A percentile compares a stretch with the other conserved stretches of the same genome.
phyloP scores from a whole-genome alignment of 805 yeast species.

The Candida gorgasii region DNA sequence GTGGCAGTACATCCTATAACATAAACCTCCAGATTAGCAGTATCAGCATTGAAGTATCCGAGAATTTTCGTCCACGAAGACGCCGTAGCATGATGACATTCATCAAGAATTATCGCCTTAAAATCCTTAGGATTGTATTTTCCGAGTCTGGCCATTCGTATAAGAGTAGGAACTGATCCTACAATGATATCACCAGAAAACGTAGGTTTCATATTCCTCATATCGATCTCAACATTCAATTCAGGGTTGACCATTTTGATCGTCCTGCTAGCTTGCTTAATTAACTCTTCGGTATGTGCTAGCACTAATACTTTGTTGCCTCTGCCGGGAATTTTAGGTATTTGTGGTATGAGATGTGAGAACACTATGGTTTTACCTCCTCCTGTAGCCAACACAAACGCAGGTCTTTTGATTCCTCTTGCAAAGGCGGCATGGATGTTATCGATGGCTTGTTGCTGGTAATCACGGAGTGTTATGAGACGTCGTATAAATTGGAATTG shows the following conservation, averaged over 20 bases:
- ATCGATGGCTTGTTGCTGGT: slow-evolving; percentile 72
- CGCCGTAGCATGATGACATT: slow-evolving; percentile 91
- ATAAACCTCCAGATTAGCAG: slow-evolving; percentile 44
- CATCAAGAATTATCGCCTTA: slow-evolving; percentile 80
- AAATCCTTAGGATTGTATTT: slow-evolving; percentile 58
- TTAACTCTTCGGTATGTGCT: slow-evolving; percentile 81
- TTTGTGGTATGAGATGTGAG: slow-evolving; percentile 51
- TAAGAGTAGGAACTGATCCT: slow-evolving; percentile 73
- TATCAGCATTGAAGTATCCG: slow-evolving; percentile 54
- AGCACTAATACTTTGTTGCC: slow-evolving; percentile 55
- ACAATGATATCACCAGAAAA: slow-evolving; percentile 62
- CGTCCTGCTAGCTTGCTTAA: slow-evolving; percentile 62
- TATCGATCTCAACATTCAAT: slow-evolving; percentile 61
- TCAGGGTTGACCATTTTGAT: slow-evolving; percentile 51
- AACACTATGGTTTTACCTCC: slow-evolving; percentile 91
- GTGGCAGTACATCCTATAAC: slow-evolving; percentile 91
- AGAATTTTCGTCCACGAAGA: slow-evolving; percentile 60
- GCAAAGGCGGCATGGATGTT: slow-evolving; percentile 51
- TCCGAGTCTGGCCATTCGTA: slow-evolving; percentile 45
- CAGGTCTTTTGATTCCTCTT: slow-evolving; percentile 56
- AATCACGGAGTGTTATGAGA: slow-evolving; percentile 34
- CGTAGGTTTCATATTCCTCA: slow-evolving; percentile 53
- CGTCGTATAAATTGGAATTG: background rate
- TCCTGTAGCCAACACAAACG: slow-evolving; percentile 88
- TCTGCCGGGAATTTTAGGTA: slow-evolving; percentile 29